A percentile compares a stretch with the other conserved stretches of the same genome.
phyloP scores from a whole-genome alignment of 2,329 filamentous ascomycete genomes.

The Xylariaceae sp. region DNA sequence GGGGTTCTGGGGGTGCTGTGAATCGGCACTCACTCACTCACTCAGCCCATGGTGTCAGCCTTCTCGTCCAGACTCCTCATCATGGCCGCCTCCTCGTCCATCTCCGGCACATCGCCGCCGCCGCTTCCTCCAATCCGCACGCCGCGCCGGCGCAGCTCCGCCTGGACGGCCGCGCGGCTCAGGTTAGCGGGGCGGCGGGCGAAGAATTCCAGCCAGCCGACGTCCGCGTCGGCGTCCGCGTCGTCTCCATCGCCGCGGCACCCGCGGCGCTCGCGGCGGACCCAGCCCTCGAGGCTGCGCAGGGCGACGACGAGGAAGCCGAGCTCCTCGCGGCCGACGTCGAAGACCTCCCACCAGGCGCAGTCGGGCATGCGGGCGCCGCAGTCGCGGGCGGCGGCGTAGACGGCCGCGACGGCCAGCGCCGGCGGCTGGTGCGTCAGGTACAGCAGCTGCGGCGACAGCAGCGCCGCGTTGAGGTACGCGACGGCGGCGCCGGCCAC shows the following conservation, averaged over 20 bases:
- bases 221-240: constrained; percentile 49
- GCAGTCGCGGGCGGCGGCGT: constrained; percentile 74
- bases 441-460: constrained; percentile 84
- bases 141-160: constrained; percentile 50
- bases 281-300: constrained; percentile 68
- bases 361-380: constrained; percentile 71
- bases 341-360: constrained; percentile 98
- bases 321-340: constrained; percentile 87
- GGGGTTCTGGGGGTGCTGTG: neutral
- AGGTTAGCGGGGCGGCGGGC: no score
- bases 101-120: constrained; percentile 4
- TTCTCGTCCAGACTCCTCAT: constrained; percentile 33
- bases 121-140: constrained; percentile 27
- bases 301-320: constrained; percentile 86
- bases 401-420: constrained; percentile 82
- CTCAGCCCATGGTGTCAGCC: constrained; percentile 21
- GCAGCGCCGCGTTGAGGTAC: constrained; percentile 76
- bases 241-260: constrained; percentile 40
- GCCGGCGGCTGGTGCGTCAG: constrained; percentile 84
- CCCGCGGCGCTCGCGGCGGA: constrained; percentile 48
- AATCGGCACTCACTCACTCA: neutral
- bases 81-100: constrained; percentile 36
- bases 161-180: no score
- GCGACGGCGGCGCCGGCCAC: constrained; percentile 61
- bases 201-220: no score